Evolutionary conservation across 2,329 filamentous ascomycete species (phyloP).

Genomic region (Periconia macrospinosa): DNA sequence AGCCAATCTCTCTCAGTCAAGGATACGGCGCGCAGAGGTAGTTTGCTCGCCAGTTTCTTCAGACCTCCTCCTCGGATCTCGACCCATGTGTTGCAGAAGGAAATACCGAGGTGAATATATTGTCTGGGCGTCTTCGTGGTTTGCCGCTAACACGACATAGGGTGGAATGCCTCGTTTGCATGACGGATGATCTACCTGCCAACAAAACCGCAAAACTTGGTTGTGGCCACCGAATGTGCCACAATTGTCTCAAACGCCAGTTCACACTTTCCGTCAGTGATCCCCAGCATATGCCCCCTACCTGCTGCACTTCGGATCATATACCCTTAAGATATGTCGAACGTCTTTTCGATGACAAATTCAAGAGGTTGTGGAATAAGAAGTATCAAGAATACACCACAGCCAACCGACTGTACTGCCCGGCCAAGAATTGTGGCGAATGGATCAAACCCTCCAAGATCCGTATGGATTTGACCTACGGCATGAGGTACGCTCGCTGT

Average conservation of each 20-base stretch:
- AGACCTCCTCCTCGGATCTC: conserved; percentile 26
- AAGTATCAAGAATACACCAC: conserved; percentile 78
- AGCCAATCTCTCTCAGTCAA: conserved; percentile 24
- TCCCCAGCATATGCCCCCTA: conserved; percentile 80
- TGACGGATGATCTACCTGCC: conserved; percentile 65
- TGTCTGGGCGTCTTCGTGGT: neutral
- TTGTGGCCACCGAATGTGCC: conserved; percentile 82
- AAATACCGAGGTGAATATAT: conserved; percentile 22
- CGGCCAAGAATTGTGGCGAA: conserved; percentile 70
- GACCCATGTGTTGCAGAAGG: conserved; percentile 25
- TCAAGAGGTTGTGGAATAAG: conserved; percentile 79
- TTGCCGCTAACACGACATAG: conserved; percentile 46
- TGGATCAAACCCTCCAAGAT: conserved; percentile 78
- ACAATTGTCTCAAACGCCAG: conserved; percentile 70
- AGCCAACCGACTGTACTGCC: conserved; percentile 77
- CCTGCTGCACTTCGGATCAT: conserved; percentile 72
- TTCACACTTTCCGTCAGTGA: conserved; percentile 78
- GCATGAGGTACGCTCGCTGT: conserved; percentile 70
- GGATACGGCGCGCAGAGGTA: conserved; percentile 30
- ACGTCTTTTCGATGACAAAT: conserved; percentile 69
- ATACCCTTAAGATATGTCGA: conserved; percentile 80
- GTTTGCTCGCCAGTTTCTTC: conserved; percentile 37
- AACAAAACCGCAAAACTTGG: conserved; percentile 69
- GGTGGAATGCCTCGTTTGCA: conserved; percentile 72
- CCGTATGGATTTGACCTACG: conserved; percentile 52